phyloP scores from a whole-genome alignment of 2,329 filamentous ascomycete species.

The Dothideomycetes sp. region DNA sequence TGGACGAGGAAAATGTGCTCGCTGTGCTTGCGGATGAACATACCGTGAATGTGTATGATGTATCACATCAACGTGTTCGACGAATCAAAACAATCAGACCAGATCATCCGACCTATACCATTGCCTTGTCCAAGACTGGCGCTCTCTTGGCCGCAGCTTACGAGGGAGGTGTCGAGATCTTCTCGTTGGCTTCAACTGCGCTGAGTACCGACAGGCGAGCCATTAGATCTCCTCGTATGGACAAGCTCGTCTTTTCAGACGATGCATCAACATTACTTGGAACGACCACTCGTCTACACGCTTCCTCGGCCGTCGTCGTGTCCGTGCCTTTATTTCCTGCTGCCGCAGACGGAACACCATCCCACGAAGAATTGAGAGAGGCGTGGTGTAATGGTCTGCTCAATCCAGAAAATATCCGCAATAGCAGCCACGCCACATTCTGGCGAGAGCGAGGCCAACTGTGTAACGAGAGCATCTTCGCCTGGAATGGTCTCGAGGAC shows the following conservation, averaged over 20 bases:
- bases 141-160: conserved; percentile 78
- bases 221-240: conserved; percentile 23
- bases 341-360: conserved; percentile 17
- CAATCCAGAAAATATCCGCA: conserved; percentile 25
- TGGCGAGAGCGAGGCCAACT: conserved; percentile 19
- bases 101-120: conserved; percentile 66
- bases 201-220: conserved; percentile 24
- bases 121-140: conserved; percentile 70
- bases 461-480: conserved; percentile 23
- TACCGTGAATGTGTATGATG: conserved; percentile 71
- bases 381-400: conserved; percentile 27
- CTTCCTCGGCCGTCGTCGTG: conserved; percentile 22
- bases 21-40: conserved; percentile 73
- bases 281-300: conserved; percentile 25
- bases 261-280: conserved; percentile 25
- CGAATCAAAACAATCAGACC: conserved; percentile 59
- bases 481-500: conserved; percentile 26
- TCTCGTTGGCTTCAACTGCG: conserved; percentile 56
- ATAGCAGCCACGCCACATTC: conserved; percentile 25
- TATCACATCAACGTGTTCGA: conserved; percentile 52
- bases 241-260: conserved; percentile 23
- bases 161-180: conserved; percentile 76
- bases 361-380: conserved; percentile 25
- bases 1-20: conserved; percentile 62
- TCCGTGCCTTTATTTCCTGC: conserved; percentile 24